These are phyloP conservation scores for Podospora comata DNA, from an alignment of 495 filamentous ascomycete species.

Conservation along the genomic window DNA sequence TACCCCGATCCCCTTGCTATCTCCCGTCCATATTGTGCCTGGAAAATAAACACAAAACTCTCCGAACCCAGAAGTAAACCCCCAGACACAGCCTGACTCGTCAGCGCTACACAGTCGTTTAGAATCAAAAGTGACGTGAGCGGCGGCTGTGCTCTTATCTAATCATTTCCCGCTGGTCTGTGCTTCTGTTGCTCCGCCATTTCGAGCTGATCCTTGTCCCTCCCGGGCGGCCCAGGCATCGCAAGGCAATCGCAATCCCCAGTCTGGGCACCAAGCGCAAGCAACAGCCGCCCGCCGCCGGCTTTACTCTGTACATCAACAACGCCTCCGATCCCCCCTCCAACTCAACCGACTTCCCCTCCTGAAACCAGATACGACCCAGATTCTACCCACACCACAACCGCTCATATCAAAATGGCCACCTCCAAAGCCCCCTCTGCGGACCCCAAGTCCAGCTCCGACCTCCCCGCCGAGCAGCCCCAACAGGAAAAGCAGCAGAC, in stretches of 20 bases:
- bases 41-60: background rate
- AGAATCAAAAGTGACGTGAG: background rate
- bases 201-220: no score
- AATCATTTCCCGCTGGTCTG: background rate
- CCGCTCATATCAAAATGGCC: conserved; percentile 26
- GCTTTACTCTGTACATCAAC: background rate
- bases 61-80: background rate
- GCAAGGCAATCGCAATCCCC: background rate
- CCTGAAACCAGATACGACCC: background rate
- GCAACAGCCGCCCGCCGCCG: background rate
- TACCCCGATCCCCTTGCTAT: background rate
- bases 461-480: conserved; percentile 24
- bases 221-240: background rate
- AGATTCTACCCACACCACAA: conserved; percentile 1
- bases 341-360: background rate
- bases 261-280: background rate
- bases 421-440: conserved; percentile 26
- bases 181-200: no score
- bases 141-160: background rate
- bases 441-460: conserved; percentile 46
- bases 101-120: background rate
- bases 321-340: background rate
- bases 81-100: background rate
- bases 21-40: background rate
- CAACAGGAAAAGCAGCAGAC: conserved; percentile 44